These are phyloP conservation scores for Kitagawia praeruptora DNA, from an alignment of 129 eudicot species.

Conservation along the genomic window DNA sequence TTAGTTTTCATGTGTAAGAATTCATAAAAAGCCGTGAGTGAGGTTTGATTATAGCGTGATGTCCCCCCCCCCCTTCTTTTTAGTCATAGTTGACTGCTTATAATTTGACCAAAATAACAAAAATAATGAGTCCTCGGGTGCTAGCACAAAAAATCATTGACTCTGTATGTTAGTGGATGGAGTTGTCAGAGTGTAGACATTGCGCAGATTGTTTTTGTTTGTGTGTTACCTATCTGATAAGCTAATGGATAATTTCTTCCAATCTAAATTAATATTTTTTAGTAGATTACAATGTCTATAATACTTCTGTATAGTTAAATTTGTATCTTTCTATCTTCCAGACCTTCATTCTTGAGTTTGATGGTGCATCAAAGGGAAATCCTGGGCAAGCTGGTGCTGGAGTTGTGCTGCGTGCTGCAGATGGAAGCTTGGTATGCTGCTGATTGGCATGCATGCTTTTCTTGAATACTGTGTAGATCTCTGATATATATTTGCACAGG, in stretches of 20 bases:
- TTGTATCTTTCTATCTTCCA: conserved; percentile 20
- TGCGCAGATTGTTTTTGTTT: not conserved
- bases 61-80: no score
- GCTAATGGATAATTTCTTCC: not conserved
- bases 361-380: conserved; percentile 97
- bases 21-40: no score
- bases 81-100: no score
- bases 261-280: not conserved
- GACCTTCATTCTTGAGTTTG: conserved; percentile 79
- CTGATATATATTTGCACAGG: conserved; percentile 31
- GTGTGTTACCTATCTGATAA: not conserved
- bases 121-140: not conserved
- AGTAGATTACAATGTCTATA: not conserved
- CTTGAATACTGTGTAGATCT: not conserved
- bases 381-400: no score
- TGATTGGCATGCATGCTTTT: not conserved
- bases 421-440: conserved; percentile 48
- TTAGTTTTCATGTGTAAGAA: no score
- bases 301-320: not conserved
- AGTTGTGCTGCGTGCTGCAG: no score
- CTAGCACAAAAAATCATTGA: not conserved
- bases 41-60: no score
- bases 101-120: not conserved
- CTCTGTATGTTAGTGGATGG: not conserved
- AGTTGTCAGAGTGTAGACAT: not conserved